Conservation (phyloP, 148 eudicot genomes). For the Vaccinium macrocarpon region DNA sequence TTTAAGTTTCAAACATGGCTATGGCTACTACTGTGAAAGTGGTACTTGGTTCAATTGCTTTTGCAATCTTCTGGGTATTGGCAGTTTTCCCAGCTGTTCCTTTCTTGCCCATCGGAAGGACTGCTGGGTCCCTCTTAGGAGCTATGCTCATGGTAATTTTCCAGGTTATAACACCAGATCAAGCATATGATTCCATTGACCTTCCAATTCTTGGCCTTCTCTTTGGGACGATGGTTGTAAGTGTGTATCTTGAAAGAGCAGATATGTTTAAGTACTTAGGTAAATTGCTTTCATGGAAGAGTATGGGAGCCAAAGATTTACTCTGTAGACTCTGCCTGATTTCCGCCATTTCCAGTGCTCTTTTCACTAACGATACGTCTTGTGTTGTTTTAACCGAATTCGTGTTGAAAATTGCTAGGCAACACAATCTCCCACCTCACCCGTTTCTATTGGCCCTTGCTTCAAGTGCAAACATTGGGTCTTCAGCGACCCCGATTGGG, state of each 20-base stretch:
- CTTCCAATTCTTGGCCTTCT: conserved; percentile 48
- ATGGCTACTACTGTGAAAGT: conserved; percentile 64
- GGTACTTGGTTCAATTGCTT: conserved; percentile 70
- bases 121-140: conserved; percentile 89
- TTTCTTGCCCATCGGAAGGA: conserved; percentile 71
- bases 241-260: conserved; percentile 86
- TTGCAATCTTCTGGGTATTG: conserved; percentile 76
- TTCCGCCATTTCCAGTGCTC: conserved; percentile 83
- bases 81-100: conserved; percentile 95
- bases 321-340: conserved; percentile 69
- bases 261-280: conserved; percentile 89
- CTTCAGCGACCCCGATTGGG: conserved; percentile 53
- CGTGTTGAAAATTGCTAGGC: conserved; percentile 72
- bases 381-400: conserved; percentile 91
- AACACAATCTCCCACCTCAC: conserved; percentile 81
- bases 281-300: conserved; percentile 64
- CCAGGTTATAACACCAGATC: conserved; percentile 61
- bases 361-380: conserved; percentile 83
- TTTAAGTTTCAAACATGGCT: conserved; percentile 38
- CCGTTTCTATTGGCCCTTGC: conserved; percentile 87
- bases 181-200: conserved; percentile 89
- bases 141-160: conserved; percentile 90
- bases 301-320: conserved; percentile 76
- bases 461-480: conserved; percentile 89
- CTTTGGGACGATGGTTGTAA: conserved; percentile 96